Evolutionary conservation across 345 rosid genomes (phyloP).

Genomic region (Acer yangbiense): DNA sequence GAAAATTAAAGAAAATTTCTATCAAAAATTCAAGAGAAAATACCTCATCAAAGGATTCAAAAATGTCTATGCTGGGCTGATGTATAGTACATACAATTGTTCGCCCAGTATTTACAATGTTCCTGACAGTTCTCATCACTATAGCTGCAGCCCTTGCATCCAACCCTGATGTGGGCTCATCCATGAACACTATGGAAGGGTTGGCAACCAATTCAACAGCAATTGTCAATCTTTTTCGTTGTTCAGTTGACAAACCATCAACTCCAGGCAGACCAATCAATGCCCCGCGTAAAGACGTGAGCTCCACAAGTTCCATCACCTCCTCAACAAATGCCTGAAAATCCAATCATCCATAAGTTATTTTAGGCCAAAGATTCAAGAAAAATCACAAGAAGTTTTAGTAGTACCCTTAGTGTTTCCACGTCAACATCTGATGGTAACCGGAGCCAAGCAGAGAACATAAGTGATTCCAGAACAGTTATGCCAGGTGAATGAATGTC

Average conservation of each 20-base stretch:
- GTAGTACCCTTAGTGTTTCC: conserved; percentile 77
- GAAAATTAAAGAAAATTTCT: conserved; percentile 14
- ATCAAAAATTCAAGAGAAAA: conserved; percentile 15
- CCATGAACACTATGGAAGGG: conserved; percentile 97
- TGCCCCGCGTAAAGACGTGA: conserved; percentile 76
- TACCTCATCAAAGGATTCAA: conserved; percentile 99
- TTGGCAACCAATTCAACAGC: conserved; percentile 97
- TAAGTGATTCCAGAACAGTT: conserved; percentile 89
- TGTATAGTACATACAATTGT: conserved; percentile 98
- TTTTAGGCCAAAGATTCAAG: conserved; percentile 17
- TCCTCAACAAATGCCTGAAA: conserved; percentile 94
- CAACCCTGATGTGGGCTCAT: conserved; percentile 96
- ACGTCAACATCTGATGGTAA: conserved; percentile 71
- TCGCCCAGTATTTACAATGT: conserved; percentile 91
- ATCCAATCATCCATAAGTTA: conserved; percentile 30
- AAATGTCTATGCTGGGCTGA: conserved; percentile 98
- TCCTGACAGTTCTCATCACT: conserved; percentile 99
- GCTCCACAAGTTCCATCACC: conserved; percentile 98
- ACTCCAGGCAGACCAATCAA: conserved; percentile 96
- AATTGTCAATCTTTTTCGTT: conserved; percentile 88
- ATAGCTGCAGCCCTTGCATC: conserved; percentile 99
- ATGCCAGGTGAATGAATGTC: conserved; percentile 96
- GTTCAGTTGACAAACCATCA: conserved; percentile 94
- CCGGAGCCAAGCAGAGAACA: conserved; percentile 95
- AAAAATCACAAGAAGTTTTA: conserved; percentile 4